Percentiles rank a stretch among this genome's conserved stretches.
Evolutionary conservation across 2,329 filamentous ascomycete genomes (phyloP).

Genomic region (Tolypocladium album): DNA sequence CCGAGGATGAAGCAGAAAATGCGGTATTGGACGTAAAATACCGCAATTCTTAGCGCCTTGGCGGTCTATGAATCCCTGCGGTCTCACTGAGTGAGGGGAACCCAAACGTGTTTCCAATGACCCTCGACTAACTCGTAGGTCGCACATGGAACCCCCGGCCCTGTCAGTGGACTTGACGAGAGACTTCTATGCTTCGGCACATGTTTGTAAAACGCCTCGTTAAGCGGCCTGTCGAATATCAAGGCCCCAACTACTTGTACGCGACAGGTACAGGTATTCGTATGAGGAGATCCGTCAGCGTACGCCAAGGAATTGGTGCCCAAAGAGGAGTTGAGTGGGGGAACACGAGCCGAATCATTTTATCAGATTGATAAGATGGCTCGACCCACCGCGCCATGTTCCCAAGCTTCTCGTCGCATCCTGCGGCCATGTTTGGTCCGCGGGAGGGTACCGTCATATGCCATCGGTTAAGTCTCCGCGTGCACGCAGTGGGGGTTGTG

Average conservation of each 20-base stretch:
- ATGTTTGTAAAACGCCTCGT: neutral
- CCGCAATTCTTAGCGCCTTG: neutral
- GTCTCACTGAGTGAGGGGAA: neutral
- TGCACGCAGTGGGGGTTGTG: neutral
- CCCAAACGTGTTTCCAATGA: neutral
- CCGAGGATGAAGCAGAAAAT: no score
- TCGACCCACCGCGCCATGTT: neutral
- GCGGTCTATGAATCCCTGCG: neutral
- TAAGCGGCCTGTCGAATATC: neutral
- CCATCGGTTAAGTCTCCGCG: neutral
- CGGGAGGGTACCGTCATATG: neutral
- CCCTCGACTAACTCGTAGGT: neutral
- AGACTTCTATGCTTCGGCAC: no score
- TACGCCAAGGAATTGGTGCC: neutral
- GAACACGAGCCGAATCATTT: neutral
- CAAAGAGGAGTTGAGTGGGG: neutral
- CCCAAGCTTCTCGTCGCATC: neutral
- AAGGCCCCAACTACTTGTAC: no score
- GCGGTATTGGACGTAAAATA: neutral
- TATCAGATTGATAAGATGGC: conserved; percentile 1
- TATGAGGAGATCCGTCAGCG: no score
- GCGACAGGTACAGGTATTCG: no score
- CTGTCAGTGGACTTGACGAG: neutral
- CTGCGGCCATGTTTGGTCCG: neutral
- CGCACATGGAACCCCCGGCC: neutral